A percentile compares a stretch with the other conserved stretches of the same genome.
Conservation (phyloP, 1,284 basidiomycete genomes). For the Stereum hirsutum region DNA sequence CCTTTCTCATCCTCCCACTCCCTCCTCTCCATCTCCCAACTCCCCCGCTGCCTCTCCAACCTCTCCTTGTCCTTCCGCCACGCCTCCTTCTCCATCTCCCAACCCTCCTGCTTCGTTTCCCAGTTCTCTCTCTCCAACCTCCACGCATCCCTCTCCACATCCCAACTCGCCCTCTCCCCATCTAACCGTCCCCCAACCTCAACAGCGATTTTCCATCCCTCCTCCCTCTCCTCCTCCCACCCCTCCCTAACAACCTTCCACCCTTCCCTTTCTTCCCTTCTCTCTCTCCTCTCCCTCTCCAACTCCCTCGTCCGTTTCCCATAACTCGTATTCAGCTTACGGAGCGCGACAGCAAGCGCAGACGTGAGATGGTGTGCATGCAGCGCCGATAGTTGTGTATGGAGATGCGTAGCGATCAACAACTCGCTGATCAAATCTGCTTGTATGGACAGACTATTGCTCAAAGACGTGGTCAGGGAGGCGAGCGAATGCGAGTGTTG, state of each 20-base stretch:
- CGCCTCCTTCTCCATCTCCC: background rate
- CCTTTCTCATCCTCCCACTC: background rate
- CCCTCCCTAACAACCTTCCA: conserved; percentile 37
- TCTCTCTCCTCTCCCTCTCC: conserved; percentile 59
- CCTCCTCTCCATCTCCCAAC: background rate
- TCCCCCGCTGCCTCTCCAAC: background rate
- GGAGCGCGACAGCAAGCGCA: conserved; percentile 63
- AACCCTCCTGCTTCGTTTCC: conserved; percentile 18
- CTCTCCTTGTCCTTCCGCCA: background rate
- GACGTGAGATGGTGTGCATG: conserved; percentile 61
- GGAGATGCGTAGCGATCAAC: conserved; percentile 48
- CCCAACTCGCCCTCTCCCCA: too few relatives aligned
- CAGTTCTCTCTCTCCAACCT: conserved; percentile 32
- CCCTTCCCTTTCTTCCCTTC: conserved; percentile 68
- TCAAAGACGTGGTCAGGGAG: conserved; percentile 44
- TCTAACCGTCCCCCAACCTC: too few relatives aligned
- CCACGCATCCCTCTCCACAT: conserved; percentile 61
- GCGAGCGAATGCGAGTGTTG: conserved; percentile 48
- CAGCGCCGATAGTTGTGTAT: conserved; percentile 50
- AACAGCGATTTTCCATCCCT: conserved; percentile 73
- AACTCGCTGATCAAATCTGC: conserved; percentile 51
- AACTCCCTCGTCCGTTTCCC: conserved; percentile 54
- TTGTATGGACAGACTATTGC: too few relatives aligned
- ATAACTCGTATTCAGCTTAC: conserved; percentile 70
- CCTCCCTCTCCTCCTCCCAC: conserved; percentile 64